Conservation (phyloP, 2,329 filamentous ascomycete genomes). For the Colletotrichum viniferum region DNA sequence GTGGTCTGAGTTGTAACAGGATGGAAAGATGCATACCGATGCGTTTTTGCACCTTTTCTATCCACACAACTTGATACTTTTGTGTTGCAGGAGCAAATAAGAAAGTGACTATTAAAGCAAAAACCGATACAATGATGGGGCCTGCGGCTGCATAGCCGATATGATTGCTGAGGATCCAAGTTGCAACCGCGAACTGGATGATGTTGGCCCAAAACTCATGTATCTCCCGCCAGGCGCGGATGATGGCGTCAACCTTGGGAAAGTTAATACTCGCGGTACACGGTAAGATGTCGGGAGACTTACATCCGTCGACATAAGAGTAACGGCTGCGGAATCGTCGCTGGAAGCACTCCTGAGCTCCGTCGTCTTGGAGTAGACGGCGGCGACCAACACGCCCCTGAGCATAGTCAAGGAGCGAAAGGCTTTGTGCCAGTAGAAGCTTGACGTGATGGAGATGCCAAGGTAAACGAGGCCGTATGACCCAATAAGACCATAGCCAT, state of each 20-base stretch:
- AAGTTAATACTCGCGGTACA: background rate
- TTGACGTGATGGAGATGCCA: conserved; percentile 40
- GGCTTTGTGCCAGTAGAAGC: conserved; percentile 26
- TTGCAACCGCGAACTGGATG: conserved; percentile 37
- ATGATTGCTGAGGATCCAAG: conserved; percentile 35
- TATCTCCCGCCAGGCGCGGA: conserved; percentile 36
- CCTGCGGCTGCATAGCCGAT: conserved; percentile 37
- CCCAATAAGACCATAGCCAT: conserved; percentile 43
- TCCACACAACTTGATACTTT: conserved; percentile 42
- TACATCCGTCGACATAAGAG: conserved; percentile 34
- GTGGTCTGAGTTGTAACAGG: background rate
- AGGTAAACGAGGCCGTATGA: conserved; percentile 44
- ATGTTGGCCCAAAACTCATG: conserved; percentile 42
- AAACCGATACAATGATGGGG: conserved; percentile 34
- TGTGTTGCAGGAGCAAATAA: conserved; percentile 29
- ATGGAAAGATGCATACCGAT: conserved; percentile 39
- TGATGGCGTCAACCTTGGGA: conserved; percentile 39
- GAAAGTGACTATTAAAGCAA: conserved; percentile 30
- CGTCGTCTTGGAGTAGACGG: conserved; percentile 30
- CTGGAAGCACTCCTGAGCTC: conserved; percentile 21
- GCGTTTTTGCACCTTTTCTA: conserved; percentile 52
- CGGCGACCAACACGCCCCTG: conserved; percentile 28
- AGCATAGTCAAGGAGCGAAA: conserved; percentile 29
- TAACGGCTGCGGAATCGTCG: conserved; percentile 26
- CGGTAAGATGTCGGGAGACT: background rate